These are phyloP conservation scores for Ulvella scutata DNA, from an alignment of 139 green algal genomes.

Conservation along the genomic window DNA sequence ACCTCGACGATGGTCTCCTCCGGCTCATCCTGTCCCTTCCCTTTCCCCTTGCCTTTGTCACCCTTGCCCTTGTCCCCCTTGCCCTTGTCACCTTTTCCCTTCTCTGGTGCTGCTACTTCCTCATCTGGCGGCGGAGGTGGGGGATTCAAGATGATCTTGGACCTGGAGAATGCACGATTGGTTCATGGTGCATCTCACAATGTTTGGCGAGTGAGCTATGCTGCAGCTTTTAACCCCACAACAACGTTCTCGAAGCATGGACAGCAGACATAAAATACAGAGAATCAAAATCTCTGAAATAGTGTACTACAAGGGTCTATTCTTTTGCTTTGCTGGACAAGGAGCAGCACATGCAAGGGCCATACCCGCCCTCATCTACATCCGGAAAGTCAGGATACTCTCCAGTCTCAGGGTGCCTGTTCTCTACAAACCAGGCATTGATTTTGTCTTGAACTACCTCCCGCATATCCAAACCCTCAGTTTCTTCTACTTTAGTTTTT, in stretches of 20 bases:
- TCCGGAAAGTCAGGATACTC: conserved; percentile 71
- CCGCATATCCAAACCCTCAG: conserved; percentile 73
- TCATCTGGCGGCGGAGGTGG: conserved; percentile 26
- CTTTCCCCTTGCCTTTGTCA: conserved; percentile 14
- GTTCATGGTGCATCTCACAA: too few relatives aligned
- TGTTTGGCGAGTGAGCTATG: too few relatives aligned
- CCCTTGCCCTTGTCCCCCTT: conserved; percentile 21
- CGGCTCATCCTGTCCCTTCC: conserved; percentile 20
- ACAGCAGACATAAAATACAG: too few relatives aligned
- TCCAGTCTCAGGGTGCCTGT: conserved; percentile 47
- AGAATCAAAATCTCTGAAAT: too few relatives aligned
- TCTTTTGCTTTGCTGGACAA: too few relatives aligned
- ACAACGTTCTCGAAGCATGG: too few relatives aligned
- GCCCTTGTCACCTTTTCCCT: conserved; percentile 16
- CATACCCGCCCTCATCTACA: conserved; percentile 39
- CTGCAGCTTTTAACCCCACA: too few relatives aligned
- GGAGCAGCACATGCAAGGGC: too few relatives aligned
- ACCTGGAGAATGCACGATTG: too few relatives aligned
- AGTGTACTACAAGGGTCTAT: too few relatives aligned
- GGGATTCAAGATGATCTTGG: conserved; percentile 58
- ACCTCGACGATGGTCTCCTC: too few relatives aligned
- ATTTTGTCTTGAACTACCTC: conserved; percentile 81
- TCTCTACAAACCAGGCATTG: conserved; percentile 77
- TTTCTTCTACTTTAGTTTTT: conserved; percentile 46
- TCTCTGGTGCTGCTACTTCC: conserved; percentile 22